These are phyloP conservation scores for Debaryomyces castellii DNA, from an alignment of 805 yeast genomes.

Conservation along the genomic window DNA sequence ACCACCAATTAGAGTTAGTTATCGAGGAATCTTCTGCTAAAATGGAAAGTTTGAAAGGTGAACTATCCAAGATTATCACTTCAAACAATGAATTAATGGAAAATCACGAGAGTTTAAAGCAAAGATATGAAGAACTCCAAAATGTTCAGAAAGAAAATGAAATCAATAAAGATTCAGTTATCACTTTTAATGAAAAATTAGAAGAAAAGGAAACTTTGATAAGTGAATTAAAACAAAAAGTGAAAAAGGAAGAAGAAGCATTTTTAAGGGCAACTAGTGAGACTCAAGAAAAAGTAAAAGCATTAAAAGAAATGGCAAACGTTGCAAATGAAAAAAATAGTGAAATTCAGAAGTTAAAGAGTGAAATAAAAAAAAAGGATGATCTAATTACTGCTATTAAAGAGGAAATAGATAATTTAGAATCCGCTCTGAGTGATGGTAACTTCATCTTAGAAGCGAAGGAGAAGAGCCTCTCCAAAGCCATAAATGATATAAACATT, in stretches of 20 bases:
- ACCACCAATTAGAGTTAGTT: neutral
- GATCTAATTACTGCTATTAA: neutral
- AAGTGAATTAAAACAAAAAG: neutral
- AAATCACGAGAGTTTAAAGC: neutral
- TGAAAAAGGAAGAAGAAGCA: neutral
- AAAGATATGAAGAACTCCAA: neutral
- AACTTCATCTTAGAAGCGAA: neutral
- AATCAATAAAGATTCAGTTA: neutral
- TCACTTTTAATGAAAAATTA: neutral
- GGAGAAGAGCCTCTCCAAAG: no score
- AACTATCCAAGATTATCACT: neutral
- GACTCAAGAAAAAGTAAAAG: neutral
- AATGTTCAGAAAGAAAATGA: conserved; percentile 1
- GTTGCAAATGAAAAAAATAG: neutral
- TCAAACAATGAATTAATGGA: neutral
- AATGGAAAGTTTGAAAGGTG: neutral
- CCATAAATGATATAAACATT: neutral
- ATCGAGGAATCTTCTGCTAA: neutral
- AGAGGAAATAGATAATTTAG: neutral
- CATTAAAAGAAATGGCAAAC: neutral
- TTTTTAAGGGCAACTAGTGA: neutral
- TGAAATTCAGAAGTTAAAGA: neutral
- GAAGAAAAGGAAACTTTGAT: neutral
- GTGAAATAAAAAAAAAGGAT: neutral
- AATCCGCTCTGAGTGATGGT: neutral